Evolutionary conservation across 495 filamentous ascomycete genomes (phyloP).

Genomic region (Opeltia flavorubescens): DNA sequence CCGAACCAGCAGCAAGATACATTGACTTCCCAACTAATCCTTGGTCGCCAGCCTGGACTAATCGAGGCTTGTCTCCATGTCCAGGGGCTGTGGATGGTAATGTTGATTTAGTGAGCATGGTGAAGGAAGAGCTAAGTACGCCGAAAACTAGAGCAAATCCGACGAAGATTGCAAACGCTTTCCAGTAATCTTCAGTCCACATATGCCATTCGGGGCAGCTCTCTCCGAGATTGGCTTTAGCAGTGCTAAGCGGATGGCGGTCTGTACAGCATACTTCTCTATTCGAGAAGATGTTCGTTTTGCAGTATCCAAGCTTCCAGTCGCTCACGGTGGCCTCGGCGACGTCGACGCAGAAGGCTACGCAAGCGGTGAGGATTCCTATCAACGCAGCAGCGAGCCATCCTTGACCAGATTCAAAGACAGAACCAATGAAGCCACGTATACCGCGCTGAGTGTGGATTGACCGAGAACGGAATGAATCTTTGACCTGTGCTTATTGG

Average conservation of each 20-base stretch:
- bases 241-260: slow-evolving; percentile 16
- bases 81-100: slow-evolving; percentile 28
- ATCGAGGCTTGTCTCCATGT: slow-evolving; percentile 11
- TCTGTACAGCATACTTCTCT: slow-evolving; percentile 33
- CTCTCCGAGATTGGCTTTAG: slow-evolving; percentile 16
- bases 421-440: slow-evolving; percentile 17
- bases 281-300: slow-evolving; percentile 27
- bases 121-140: slow-evolving; percentile 32
- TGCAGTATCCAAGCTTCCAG: slow-evolving; percentile 40
- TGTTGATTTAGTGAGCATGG: slow-evolving; percentile 35
- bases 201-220: slow-evolving; percentile 26
- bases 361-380: slow-evolving; percentile 37
- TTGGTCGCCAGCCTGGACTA: slow-evolving; percentile 4
- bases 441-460: slow-evolving; percentile 26
- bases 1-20: slow-evolving; percentile 42
- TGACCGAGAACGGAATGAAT: slow-evolving; percentile 35
- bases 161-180: slow-evolving; percentile 34
- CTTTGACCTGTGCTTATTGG: slow-evolving; percentile 32
- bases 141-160: slow-evolving; percentile 35
- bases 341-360: slow-evolving; percentile 41
- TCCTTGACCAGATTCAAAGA: slow-evolving; percentile 32
- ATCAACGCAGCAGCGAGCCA: slow-evolving; percentile 39
- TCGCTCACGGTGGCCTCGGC: slow-evolving; percentile 38
- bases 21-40: slow-evolving; percentile 31
- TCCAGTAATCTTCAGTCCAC: slow-evolving; percentile 28